Base-by-base conservation (phyloP, 1,139 yeast species). In the Zygosaccharomyces pseudobailii region DNA sequence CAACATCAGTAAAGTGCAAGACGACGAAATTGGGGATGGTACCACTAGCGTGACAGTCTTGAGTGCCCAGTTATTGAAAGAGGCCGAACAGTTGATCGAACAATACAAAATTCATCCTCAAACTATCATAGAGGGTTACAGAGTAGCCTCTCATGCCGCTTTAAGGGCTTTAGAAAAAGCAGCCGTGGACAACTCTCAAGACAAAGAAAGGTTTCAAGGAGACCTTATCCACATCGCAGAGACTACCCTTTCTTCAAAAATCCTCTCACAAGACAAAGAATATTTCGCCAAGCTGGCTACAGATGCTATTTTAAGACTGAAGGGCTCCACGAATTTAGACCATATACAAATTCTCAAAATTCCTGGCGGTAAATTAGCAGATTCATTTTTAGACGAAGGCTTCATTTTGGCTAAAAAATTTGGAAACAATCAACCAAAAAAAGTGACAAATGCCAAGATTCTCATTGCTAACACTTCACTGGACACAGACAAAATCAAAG, bases 11-110 rank as follows among this genome's bases (percentile, higher is more conserved):
- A 92, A 92, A 69, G 97, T 92, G 33, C 99, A 92, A 73, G 99
- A 92, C 65, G 97, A 92, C 66, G 97, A 92, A 68, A 95, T 92
- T 61, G 98, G 99, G 47, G 99, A 92, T 68, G 99, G 99, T 56
- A 92, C 99, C 40, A 92, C 99, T 0, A 87, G 96, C n/a, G 99
- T 92, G 30, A 89, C 97, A 0, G 97, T 92, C 10, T 73, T 92
- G 49, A 80, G 94, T 45, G 92, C 97, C 10, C 98, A 92, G 69
- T 75, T 92, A 52, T 76, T 92, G 57, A 81, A 96, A 65, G 97
- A 94, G 71, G 97, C 98, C 30, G 98, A 94, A 70, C 84, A 84
- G 66, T 78, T 92, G 56, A 85, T 92, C 48, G 96, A 89, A 56
- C 87, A 84, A 66, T 56, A 58, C n/a, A 90, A 86, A 67, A 92